phyloP scores from a whole-genome alignment of 164 flowering plant genomes.

The Santalum album region DNA sequence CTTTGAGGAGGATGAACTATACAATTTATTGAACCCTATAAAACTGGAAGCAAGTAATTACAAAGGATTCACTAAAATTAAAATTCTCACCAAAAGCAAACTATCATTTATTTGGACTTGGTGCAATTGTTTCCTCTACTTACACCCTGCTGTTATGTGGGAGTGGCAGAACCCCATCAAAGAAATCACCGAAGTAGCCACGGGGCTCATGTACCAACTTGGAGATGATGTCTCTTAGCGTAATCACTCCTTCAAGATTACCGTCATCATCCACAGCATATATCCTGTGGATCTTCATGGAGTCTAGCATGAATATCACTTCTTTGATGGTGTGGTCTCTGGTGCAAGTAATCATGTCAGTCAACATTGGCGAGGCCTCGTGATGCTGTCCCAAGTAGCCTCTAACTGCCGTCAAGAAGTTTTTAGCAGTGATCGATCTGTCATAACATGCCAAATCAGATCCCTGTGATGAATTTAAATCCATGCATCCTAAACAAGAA shows the following conservation, averaged over 20 bases:
- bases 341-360: conserved; percentile 60
- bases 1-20: not conserved
- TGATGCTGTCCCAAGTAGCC: conserved; percentile 41
- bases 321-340: conserved; percentile 55
- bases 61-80: not conserved
- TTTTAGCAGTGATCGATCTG: conserved; percentile 80
- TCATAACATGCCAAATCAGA: not conserved
- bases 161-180: conserved; percentile 81
- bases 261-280: conserved; percentile 68
- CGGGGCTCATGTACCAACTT: conserved; percentile 91
- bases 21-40: not conserved
- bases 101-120: not conserved
- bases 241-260: conserved; percentile 78
- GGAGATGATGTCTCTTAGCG: conserved; percentile 92
- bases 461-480: not conserved
- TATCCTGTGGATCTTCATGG: conserved; percentile 66
- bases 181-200: conserved; percentile 92
- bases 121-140: not conserved
- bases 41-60: conserved; percentile 1
- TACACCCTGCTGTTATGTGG: conserved; percentile 72
- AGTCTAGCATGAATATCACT: conserved; percentile 59
- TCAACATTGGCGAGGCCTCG: conserved; percentile 40
- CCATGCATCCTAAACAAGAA: no score
- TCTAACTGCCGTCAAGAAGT: conserved; percentile 65
- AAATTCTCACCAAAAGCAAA: no score